Evolutionary conservation across 2,329 filamentous ascomycete species (phyloP), one percentile per base, ranked within the genome.

Genomic region (Talaromyces sp.): DNA sequence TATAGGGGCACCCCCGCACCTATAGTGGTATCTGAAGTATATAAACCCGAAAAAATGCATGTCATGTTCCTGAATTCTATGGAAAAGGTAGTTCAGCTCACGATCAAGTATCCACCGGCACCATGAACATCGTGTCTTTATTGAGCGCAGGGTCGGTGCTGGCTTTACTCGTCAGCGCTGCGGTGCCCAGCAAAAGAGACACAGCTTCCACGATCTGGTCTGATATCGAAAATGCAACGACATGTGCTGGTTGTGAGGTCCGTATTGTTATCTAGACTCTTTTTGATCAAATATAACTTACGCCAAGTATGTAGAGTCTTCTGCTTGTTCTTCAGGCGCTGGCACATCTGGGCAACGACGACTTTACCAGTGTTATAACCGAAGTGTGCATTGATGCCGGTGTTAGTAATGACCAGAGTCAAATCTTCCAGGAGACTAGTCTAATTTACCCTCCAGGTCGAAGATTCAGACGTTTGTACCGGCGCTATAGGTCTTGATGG

Each of bases 381-480:
- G 73, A 73, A 2, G 69, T 80, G 22, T 81, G 79, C 67, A 73
- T 73, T 10, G 66, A 71, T 52, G 76, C 73, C 22, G 73, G 75
- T 63, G 77, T 54, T 11, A 24, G 33, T 52, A 19, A 41, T 39
- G 1, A 37, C 3, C n/a, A 13, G 22, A 35, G 6, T 22, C 52
- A 37, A 16, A 9, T 4, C 9, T 1, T 16, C 2, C 11, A 10
- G 0, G 14, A 13, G 16, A 22, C n/a, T 7, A 22, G 31, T 56
- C 52, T 56, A 56, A 56, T 37, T 8, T 16, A 27, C 10, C 16
- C 3, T 37, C 22, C 52, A 85, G 80, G 74, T 78, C 43, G 80
- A 85, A 69, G 85, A 87, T 62, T 70, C 75, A 35, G 85, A 87
- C 71, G 85, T 87, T 31, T 87, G 86, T 64, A 75, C 79, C 2